These are phyloP conservation scores for Arthroderma uncinatum DNA, from an alignment of 2,329 filamentous ascomycete genomes.

Conservation along the genomic window DNA sequence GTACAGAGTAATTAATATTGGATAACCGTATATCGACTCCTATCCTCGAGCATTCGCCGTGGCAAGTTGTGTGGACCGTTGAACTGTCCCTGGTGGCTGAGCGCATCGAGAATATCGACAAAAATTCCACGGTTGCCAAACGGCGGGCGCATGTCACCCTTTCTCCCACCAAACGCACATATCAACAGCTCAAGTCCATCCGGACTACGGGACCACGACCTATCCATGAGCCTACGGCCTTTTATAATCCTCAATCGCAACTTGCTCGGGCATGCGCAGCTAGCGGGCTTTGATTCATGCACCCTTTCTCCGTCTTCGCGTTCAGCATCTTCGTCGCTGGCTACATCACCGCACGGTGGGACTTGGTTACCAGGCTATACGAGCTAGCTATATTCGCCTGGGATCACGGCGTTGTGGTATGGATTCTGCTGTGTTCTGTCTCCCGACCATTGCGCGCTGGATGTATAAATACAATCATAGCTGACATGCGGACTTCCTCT, in stretches of 20 bases:
- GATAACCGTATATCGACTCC: too few species aligned
- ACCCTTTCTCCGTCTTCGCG: slow-evolving; percentile 92
- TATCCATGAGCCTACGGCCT: background rate
- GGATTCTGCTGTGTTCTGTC: background rate
- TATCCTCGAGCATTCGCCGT: too few species aligned
- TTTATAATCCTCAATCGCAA: background rate
- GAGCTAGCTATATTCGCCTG: slow-evolving; percentile 94
- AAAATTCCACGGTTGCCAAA: background rate
- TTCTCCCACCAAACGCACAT: background rate
- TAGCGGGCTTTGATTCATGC: slow-evolving; percentile 51
- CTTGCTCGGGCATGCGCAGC: slow-evolving; percentile 24
- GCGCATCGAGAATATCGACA: background rate
- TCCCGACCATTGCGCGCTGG: background rate
- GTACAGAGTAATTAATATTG: too few species aligned
- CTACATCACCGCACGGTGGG: slow-evolving; percentile 98
- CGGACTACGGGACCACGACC: background rate
- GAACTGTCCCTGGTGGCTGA: background rate
- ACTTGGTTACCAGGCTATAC: slow-evolving; percentile 91
- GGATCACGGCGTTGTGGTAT: slow-evolving; percentile 93
- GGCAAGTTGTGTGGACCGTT: too few species aligned
- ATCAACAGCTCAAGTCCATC: background rate
- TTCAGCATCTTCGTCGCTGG: slow-evolving; percentile 98
- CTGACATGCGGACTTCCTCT: background rate
- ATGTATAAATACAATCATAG: background rate
- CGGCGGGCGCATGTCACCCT: background rate